A percentile compares a stretch with the other conserved stretches of the same genome.
phyloP scores from a whole-genome alignment of 805 yeast species.

The Jamesozyma piceae region DNA sequence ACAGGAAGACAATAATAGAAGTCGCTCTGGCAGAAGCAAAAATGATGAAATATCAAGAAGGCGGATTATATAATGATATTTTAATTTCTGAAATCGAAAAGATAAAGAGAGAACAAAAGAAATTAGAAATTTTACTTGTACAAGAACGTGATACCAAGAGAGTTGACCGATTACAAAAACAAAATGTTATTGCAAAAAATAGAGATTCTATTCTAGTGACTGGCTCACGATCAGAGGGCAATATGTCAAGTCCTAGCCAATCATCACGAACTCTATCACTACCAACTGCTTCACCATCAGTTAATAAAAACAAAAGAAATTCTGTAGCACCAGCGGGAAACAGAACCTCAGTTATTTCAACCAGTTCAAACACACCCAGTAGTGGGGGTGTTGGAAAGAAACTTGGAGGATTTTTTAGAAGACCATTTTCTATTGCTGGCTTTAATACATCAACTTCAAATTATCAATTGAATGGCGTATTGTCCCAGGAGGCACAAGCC shows the following conservation, averaged over 20 bases:
- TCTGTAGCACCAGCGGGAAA: constrained; percentile 14
- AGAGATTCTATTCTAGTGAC: constrained; percentile 14
- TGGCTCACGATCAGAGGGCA: background rate
- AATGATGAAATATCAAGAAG: constrained; percentile 30
- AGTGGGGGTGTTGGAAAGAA: constrained; percentile 33
- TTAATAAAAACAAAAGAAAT: constrained; percentile 17
- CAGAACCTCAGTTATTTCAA: constrained; percentile 16
- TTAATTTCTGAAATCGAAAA: constrained; percentile 44
- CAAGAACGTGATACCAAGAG: constrained; percentile 33
- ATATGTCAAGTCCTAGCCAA: background rate
- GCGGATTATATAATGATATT: constrained; percentile 37
- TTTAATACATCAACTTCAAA: constrained; percentile 26
- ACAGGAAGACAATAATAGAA: constrained; percentile 27
- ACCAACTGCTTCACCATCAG: constrained; percentile 4
- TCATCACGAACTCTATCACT: constrained; percentile 5
- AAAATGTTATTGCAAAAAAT: constrained; percentile 6
- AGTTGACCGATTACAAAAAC: constrained; percentile 21
- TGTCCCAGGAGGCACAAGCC: constrained; percentile 33
- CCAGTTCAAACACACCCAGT: constrained; percentile 9
- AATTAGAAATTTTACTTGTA: constrained; percentile 32
- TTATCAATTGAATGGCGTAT: constrained; percentile 20
- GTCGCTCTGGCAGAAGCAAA: constrained; percentile 37
- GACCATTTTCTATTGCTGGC: constrained; percentile 52
- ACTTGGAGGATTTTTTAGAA: constrained; percentile 51
- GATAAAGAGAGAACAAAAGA: constrained; percentile 42